These are phyloP conservation scores for Scytalidium sp. DNA, from an alignment of 2,329 filamentous ascomycete genomes.

Conservation along the genomic window DNA sequence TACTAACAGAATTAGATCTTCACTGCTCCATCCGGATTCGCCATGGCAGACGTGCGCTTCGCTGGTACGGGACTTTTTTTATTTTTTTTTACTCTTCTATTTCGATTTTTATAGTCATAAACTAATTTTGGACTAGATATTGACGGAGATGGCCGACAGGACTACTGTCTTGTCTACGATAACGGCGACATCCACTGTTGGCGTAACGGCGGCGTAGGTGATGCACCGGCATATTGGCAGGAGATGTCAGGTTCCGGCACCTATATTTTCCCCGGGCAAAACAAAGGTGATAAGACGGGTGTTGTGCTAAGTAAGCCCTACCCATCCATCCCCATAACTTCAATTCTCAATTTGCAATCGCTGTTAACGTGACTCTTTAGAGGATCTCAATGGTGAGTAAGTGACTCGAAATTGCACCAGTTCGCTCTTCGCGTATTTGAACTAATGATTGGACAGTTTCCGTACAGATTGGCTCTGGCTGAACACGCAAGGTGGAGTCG, in stretches of 20 bases:
- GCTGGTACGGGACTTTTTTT: no score
- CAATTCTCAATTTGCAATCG: neutral
- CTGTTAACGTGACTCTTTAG: conserved; percentile 7
- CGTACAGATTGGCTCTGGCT: conserved; percentile 19
- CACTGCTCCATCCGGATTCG: neutral
- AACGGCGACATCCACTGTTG: conserved; percentile 27
- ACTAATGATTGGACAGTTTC: conserved; percentile 1
- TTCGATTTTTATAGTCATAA: neutral
- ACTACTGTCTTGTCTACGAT: conserved; percentile 28
- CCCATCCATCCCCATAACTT: neutral
- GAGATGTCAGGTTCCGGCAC: conserved; percentile 17
- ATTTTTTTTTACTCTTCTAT: neutral
- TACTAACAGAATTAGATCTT: neutral
- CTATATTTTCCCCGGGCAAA: conserved; percentile 6
- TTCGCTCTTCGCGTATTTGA: neutral
- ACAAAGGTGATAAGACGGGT: conserved; percentile 5
- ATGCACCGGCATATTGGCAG: conserved; percentile 32
- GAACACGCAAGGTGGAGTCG: conserved; percentile 6
- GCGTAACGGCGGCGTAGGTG: conserved; percentile 29
- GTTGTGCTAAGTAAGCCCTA: conserved; percentile 7
- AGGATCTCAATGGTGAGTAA: conserved; percentile 25
- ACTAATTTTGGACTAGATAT: neutral
- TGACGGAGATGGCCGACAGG: conserved; percentile 31
- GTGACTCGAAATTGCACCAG: neutral
- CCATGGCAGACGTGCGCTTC: neutral